Base-by-base conservation (phyloP, 768 basidiomycete species). In the Tricholoma terreum region DNA sequence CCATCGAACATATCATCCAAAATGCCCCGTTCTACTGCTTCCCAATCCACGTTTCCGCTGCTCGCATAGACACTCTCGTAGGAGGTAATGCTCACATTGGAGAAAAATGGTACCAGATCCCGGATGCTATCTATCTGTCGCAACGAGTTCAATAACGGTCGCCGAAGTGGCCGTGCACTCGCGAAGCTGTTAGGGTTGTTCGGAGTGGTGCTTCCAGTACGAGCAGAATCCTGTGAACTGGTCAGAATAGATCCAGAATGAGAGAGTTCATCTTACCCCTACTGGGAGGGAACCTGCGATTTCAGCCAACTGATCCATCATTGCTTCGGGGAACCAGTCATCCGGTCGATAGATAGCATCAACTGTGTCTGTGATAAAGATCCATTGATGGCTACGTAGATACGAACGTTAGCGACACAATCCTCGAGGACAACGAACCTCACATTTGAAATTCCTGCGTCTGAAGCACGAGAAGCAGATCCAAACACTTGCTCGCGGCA, bases 391-490 rank as follows among this genome's bases (percentile, higher is more conserved):
- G 68, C 89, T 92, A 62, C 17, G 42, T 17, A 27, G 42, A 4
- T 12, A 49, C 66, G n/a, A 9, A 69, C 54, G 54, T 49, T 50
- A 51, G 45, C 10, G 14, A 12, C 14, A 1, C 10, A 17, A 3
- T 36, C 5, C 33, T 4, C 35, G 10, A 58, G 11, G 9, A 43
- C 27, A 30, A 31, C 58, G 21, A 52, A 42, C 12, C 76, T 58
- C 67, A 97, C 96, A 98, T 90, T 73, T 98, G 97, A 72, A 98
- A 99, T 70, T 98, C 96, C 67, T 95, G 93, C 0, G 93, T 96
- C 69, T 98, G 95, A 22, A 99, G 75, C 3, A 91, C 87, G 10
- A 98, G 80, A n/a, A 98, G 75, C 5, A 98, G 76, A 71, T 99
- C 97, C 21, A 99, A 75, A 65, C 95, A 92, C 73, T 98, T 98